Percentiles rank a stretch among this genome's conserved stretches.
Conservation (phyloP, 2,329 filamentous ascomycete genomes). For the Colletotrichum gloeosporioides region DNA sequence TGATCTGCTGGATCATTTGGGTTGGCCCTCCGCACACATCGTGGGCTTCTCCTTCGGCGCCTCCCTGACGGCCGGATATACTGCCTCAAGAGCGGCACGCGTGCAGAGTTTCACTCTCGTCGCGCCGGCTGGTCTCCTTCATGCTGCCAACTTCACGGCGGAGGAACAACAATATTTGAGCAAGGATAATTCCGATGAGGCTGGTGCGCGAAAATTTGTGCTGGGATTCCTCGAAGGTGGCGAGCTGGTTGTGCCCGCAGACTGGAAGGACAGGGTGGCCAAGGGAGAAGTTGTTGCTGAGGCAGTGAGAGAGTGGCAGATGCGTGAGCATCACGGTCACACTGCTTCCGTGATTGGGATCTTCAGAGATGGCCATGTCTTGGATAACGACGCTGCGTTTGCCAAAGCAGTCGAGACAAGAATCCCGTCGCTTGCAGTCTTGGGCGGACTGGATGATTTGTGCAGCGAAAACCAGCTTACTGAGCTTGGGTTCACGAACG, state of each 20-base stretch:
- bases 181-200: constrained; percentile 32
- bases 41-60: constrained; percentile 58
- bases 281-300: constrained; percentile 50
- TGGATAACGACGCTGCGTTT: constrained; percentile 35
- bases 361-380: constrained; percentile 48
- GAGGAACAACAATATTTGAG: constrained; percentile 28
- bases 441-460: constrained; percentile 30
- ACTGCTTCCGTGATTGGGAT: constrained; percentile 48
- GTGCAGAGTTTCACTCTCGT: constrained; percentile 43
- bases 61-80: constrained; percentile 42
- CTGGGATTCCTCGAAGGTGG: constrained; percentile 49
- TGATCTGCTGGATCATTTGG: constrained; percentile 40
- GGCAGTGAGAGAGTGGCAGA: constrained; percentile 54
- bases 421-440: constrained; percentile 19
- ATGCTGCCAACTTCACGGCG: constrained; percentile 27
- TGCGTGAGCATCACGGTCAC: constrained; percentile 50
- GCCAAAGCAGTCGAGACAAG: constrained; percentile 15
- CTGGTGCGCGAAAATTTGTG: constrained; percentile 37
- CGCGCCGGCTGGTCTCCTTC: constrained; percentile 52
- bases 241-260: constrained; percentile 40
- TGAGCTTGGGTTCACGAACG: constrained; percentile 22
- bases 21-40: constrained; percentile 48
- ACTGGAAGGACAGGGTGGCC: constrained; percentile 48
- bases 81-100: constrained; percentile 29
- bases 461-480: constrained; percentile 21